Conservation (phyloP, 306 rosid species). For the Cyamopsis tetragonoloba region DNA sequence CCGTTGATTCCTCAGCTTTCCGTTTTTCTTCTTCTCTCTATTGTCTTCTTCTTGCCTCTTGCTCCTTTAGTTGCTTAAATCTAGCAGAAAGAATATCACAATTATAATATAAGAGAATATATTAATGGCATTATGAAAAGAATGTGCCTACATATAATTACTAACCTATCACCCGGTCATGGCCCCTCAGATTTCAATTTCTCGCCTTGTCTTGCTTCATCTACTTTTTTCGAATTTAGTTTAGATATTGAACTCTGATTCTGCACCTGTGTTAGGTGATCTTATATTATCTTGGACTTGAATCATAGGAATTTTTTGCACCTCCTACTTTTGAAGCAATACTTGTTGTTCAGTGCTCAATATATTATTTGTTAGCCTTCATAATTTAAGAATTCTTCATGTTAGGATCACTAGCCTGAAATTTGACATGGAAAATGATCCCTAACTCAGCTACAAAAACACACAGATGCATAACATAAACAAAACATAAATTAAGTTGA, state of each 20-base stretch:
- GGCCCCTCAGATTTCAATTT: constrained; percentile 51
- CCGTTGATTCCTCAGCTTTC: constrained; percentile 57
- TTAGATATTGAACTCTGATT: constrained; percentile 48
- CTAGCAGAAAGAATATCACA: constrained; percentile 34
- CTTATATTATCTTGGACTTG: constrained; percentile 45
- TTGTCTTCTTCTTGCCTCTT: constrained; percentile 61
- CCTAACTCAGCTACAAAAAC: background rate
- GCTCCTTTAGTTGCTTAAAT: constrained; percentile 80
- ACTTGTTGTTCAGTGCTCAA: constrained; percentile 92
- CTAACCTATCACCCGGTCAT: constrained; percentile 81
- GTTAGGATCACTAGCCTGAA: constrained; percentile 81
- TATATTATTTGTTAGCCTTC: constrained; percentile 91
- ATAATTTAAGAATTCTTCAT: constrained; percentile 65
- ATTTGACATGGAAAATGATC: constrained; percentile 15
- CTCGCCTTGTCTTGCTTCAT: constrained; percentile 43
- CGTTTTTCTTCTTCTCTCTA: constrained; percentile 74
- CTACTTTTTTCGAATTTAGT: constrained; percentile 32
- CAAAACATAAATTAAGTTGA: constrained; percentile 3
- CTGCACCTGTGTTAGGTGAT: constrained; percentile 42
- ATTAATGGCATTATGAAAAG: background rate
- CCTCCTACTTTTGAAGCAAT: constrained; percentile 97
- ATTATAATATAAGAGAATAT: constrained; percentile 3
- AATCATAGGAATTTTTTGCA: constrained; percentile 53
- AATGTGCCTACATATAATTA: constrained; percentile 5
- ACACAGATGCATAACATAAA: background rate